Evolutionary conservation across 176 grass and related monocot species (phyloP).

Genomic region (Cenchrus americanus): DNA sequence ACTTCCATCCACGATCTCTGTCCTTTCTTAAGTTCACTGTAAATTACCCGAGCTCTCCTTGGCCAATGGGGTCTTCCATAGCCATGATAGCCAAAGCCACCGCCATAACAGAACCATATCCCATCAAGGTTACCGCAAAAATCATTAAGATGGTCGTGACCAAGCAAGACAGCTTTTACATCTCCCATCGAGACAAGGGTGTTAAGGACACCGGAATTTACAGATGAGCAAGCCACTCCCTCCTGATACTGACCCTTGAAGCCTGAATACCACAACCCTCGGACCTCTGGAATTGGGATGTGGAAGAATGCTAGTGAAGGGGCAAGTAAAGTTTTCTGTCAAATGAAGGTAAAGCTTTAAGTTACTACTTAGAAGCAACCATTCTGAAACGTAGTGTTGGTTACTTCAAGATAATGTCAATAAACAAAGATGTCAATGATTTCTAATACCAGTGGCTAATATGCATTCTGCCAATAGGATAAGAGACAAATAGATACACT

Average conservation of each 20-base stretch:
- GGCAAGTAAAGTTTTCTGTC: conserved; percentile 49
- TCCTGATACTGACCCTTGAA: conserved; percentile 86
- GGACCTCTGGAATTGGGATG: conserved; percentile 85
- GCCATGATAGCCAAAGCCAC: conserved; percentile 86
- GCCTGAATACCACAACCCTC: conserved; percentile 63
- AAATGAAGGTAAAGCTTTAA: conserved; percentile 23
- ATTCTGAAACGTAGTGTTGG: background rate
- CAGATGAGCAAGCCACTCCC: conserved; percentile 75
- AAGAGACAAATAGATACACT: background rate
- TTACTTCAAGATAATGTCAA: background rate
- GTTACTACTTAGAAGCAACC: background rate
- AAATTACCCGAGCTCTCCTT: conserved; percentile 77
- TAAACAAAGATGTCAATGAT: conserved; percentile 6
- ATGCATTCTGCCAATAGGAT: background rate
- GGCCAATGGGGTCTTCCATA: conserved; percentile 82
- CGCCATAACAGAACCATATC: conserved; percentile 97
- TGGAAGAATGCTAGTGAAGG: conserved; percentile 83
- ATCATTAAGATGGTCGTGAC: conserved; percentile 96
- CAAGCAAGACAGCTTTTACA: conserved; percentile 86
- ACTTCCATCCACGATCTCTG: conserved; percentile 62
- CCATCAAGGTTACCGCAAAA: conserved; percentile 70
- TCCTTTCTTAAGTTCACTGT: conserved; percentile 54
- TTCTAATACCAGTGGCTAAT: background rate
- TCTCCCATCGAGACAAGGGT: conserved; percentile 70
- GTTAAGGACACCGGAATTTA: conserved; percentile 73